A percentile compares a stretch with the other conserved stretches of the same genome.
These are phyloP conservation scores for Cutaneotrichosporon daszewskae DNA, from an alignment of 1,284 basidiomycete genomes.

Conservation along the genomic window DNA sequence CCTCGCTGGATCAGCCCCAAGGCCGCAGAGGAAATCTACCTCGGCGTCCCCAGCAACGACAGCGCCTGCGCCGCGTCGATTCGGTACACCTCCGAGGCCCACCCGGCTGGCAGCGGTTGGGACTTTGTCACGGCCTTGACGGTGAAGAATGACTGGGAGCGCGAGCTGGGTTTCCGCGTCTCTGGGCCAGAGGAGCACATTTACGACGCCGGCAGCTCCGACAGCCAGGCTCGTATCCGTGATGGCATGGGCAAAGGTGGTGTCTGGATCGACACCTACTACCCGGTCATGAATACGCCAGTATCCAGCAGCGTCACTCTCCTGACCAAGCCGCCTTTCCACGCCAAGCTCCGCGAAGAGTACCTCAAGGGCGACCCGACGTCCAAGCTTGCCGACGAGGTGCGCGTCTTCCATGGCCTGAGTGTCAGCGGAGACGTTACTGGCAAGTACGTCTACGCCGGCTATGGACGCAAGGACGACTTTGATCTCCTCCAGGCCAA, in stretches of 20 bases:
- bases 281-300: constrained; percentile 73
- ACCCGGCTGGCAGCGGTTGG: constrained; percentile 45
- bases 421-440: constrained; percentile 44
- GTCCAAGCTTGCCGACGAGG: constrained; percentile 45
- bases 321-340: constrained; percentile 33
- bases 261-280: constrained; percentile 57
- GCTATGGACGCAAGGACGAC: constrained; percentile 73
- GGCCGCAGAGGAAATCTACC: constrained; percentile 42
- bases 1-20: constrained; percentile 16
- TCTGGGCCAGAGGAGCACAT: constrained; percentile 39
- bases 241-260: constrained; percentile 11
- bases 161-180: constrained; percentile 35
- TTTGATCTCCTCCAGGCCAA: constrained; percentile 58
- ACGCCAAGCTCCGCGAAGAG: constrained; percentile 51
- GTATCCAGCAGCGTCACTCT: constrained; percentile 51
- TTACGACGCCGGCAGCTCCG: constrained; percentile 41
- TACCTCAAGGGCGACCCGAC: constrained; percentile 50
- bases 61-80: constrained; percentile 29
- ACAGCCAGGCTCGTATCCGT: constrained; percentile 34
- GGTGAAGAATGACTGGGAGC: constrained; percentile 47
- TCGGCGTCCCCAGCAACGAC: constrained; percentile 40
- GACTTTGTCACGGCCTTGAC: constrained; percentile 42
- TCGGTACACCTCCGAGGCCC: constrained; percentile 41
- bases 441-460: constrained; percentile 72
- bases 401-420: constrained; percentile 47